A percentile compares a stretch with the other conserved stretches of the same genome.
Evolutionary conservation across 2,329 filamentous ascomycete species (phyloP).

Genomic region (Trichoderma lentiforme): DNA sequence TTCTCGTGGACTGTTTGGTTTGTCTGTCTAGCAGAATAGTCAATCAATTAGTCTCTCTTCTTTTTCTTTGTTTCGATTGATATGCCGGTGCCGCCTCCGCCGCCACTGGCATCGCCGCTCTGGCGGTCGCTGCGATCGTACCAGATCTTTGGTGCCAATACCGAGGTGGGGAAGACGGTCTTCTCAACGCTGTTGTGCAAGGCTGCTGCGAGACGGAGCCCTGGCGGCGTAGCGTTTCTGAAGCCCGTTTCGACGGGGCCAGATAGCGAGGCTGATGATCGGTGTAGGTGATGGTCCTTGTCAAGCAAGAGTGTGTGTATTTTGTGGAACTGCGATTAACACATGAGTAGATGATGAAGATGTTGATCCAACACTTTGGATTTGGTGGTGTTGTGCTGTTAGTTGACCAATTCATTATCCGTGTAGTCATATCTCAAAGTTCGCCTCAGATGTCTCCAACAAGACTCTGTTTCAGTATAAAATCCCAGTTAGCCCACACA

Average conservation of each 20-base stretch:
- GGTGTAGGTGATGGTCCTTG: constrained; percentile 42
- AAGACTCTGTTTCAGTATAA: constrained; percentile 69
- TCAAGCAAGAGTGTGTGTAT: not conserved
- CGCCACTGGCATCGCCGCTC: constrained; percentile 56
- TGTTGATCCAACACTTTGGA: not conserved
- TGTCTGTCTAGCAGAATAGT: not conserved
- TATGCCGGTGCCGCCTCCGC: constrained; percentile 20
- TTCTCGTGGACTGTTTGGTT: not conserved
- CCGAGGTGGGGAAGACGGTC: constrained; percentile 81
- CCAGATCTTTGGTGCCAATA: constrained; percentile 81
- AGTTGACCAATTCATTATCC: not conserved
- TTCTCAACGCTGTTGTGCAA: constrained; percentile 70
- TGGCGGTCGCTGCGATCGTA: constrained; percentile 67
- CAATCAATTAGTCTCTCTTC: not conserved
- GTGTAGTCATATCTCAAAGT: constrained; percentile 59
- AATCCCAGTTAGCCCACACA: constrained; percentile 73
- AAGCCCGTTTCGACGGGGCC: constrained; percentile 82
- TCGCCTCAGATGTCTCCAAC: constrained; percentile 47
- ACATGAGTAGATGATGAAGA: not conserved
- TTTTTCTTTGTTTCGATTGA: not conserved
- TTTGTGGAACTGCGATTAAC: not conserved
- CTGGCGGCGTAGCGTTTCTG: constrained; percentile 59
- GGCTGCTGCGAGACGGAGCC: constrained; percentile 51
- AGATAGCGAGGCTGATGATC: constrained; percentile 64
- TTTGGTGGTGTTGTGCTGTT: not conserved